Evolutionary conservation across 1,284 basidiomycete genomes (phyloP), one percentile per base, ranked within the genome.

Genomic region (Leccinum fuscescens): DNA sequence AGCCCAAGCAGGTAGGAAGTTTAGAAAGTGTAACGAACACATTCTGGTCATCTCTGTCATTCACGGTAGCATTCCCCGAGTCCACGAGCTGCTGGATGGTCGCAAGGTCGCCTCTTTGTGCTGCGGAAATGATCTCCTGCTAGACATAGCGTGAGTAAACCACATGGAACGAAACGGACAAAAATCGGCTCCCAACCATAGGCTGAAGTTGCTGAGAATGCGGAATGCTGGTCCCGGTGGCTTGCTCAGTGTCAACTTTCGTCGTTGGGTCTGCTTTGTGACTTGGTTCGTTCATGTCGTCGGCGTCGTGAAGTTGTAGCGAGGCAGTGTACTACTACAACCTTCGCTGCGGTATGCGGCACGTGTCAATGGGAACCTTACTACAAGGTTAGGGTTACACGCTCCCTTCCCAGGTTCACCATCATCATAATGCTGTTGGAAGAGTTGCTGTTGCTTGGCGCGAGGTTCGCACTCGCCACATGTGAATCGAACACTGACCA

Each of bases 41-140:
- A 67, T 94, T 94, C 74, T 97, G 92, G 22, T 84, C 80, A 76
- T 99, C 96, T 52, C 90, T 81, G 72, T 93, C 91, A 22, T 89
- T 90, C 6, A 92, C 89, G 20, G 81, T 83, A 4, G 92, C 88
- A 46, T 82, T 77, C 3, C 90, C 91, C 0, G 86, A 88, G 66
- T 89, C 86, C 51, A 95, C 80, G 57, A 97, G 82, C 27, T 84
- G 76, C 4, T 84, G 82, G 22, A 98, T 76, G 33, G 84, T 78
- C 3, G 77, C 76, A 2, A 93, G 79, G 69, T 98, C 94, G 35
- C 96, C 96, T 54, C 92, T 82, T 71, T 98, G 96, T 0, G 94
- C 88, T 11, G 94, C 90, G 3, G 90, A 79, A 70, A 97, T 94
- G 42, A 98, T 89, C 59, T 84, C 89, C 35, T 68, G 69, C 76